A percentile compares a stretch with the other conserved stretches of the same genome.
Evolutionary conservation across 2,329 filamentous ascomycete genomes (phyloP).

Genomic region (Aspergillus amoenus): DNA sequence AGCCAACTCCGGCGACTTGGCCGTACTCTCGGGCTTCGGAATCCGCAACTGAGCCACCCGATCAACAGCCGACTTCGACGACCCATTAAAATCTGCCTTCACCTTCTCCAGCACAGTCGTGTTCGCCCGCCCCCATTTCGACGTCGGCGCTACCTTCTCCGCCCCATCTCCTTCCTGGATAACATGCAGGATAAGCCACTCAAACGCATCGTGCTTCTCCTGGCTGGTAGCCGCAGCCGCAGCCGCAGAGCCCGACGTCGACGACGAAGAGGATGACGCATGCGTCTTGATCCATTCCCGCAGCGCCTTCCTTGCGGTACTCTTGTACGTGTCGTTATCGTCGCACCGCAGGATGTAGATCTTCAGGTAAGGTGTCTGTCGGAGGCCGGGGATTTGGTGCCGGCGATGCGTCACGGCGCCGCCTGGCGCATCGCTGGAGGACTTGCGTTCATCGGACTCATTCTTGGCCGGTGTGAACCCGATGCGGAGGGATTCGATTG

Average conservation of each 20-base stretch:
- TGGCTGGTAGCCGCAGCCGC: slow-evolving; percentile 55
- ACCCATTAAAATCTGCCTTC: slow-evolving; percentile 82
- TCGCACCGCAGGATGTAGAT: slow-evolving; percentile 87
- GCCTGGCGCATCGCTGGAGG: slow-evolving; percentile 38
- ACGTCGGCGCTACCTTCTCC: slow-evolving; percentile 63
- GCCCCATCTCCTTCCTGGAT: slow-evolving; percentile 72
- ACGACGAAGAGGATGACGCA: slow-evolving; percentile 53
- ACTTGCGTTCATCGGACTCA: slow-evolving; percentile 32
- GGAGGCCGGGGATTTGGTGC: slow-evolving; percentile 92
- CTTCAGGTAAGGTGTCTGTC: slow-evolving; percentile 91
- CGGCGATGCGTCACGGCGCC: slow-evolving; percentile 56
- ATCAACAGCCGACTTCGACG: slow-evolving; percentile 70
- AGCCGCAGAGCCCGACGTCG: slow-evolving; percentile 16
- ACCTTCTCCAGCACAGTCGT: slow-evolving; percentile 87
- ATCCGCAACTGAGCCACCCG: slow-evolving; percentile 84
- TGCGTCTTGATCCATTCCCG: slow-evolving; percentile 89
- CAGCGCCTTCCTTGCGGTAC: slow-evolving; percentile 71
- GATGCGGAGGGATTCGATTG: slow-evolving; percentile 88
- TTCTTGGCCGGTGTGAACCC: slow-evolving; percentile 71
- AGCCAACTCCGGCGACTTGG: slow-evolving; percentile 77
- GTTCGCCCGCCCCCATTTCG: slow-evolving; percentile 75
- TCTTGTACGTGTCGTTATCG: slow-evolving; percentile 92
- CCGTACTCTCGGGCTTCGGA: slow-evolving; percentile 46
- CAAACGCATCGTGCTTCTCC: slow-evolving; percentile 93
- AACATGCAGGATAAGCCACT: slow-evolving; percentile 93